A percentile compares a stretch with the other conserved stretches of the same genome.
Conservation (phyloP, 2,329 filamentous ascomycete genomes). For the Lanzia echinophila region DNA sequence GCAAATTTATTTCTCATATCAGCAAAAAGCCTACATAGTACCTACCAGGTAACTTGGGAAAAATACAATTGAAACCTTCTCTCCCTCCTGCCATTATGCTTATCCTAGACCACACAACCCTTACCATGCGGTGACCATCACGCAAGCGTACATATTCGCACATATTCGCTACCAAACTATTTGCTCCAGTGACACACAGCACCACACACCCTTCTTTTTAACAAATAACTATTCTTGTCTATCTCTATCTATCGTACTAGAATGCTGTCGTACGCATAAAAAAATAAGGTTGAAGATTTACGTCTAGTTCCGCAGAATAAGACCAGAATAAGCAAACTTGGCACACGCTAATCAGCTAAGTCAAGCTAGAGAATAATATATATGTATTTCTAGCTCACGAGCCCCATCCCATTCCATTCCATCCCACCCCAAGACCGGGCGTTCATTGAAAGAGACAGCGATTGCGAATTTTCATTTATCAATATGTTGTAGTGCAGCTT, state of each 20-base stretch:
- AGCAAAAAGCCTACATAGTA: neutral
- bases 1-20: neutral
- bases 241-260: too few relatives aligned
- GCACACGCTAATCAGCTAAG: too few relatives aligned
- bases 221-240: too few relatives aligned
- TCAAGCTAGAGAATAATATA: too few relatives aligned
- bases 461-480: neutral
- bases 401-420: neutral
- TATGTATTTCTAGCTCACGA: neutral
- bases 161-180: neutral
- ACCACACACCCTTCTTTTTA: too few relatives aligned
- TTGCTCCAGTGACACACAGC: too few relatives aligned
- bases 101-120: neutral
- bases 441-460: neutral
- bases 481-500: neutral
- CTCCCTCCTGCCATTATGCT: too few relatives aligned
- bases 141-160: neutral
- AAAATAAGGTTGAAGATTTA: too few relatives aligned
- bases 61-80: neutral
- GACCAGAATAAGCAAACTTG: too few relatives aligned
- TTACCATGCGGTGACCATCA: neutral
- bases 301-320: too few relatives aligned
- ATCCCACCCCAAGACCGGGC: neutral
- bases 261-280: too few relatives aligned
- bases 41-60: neutral